Evolutionary conservation across 192 early-diverging fungal species (phyloP), one percentile per base, ranked within the genome.

Genomic region (Podochytrium sp.): DNA sequence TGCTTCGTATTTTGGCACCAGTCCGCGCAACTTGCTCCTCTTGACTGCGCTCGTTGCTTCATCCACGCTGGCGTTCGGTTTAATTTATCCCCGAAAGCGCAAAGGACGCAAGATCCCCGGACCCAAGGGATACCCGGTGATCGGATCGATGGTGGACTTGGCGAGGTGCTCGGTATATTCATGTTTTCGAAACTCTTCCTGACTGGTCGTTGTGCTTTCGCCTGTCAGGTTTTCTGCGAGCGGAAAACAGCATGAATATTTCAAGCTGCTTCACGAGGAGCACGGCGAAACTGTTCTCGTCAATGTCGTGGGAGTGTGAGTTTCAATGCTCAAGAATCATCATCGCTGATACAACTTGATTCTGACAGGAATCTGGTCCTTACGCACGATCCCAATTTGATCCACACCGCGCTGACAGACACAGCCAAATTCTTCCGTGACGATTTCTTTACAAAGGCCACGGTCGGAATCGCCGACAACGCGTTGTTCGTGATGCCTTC

Each of bases 401-500:
- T 63, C 2, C 56, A 64, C 23, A 71, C 60, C 27, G 43, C 64
- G 30, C 29, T 64, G 34, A 77, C 76, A 1, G 76, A 77, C 29
- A 64, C 70, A 32, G 60, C 57, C 50, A 41, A 68, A 41, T 74
- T 76, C 57, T 41, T 32, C 49, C 42, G 71, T 12, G 43, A 29
- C n/a, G 59, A 64, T 18, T 37, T 27, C n/a, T n/a, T 64, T 4
- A 2, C 34, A 30, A 25, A 33, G 6, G 40, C 37, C 6, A n/a
- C 62, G 27, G 32, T 10, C 1, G 84, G 56, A 25, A 40, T 86
- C 5, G 4, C 67, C 41, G 52, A 58, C 5, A 65, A 67, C 66
- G 74, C 71, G 16, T 66, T 86, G 20, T 86, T 85, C 58, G 30
- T 71, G 1, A 37, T 83, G 20, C 77, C 73, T 7, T 27, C 71